phyloP scores from a whole-genome alignment of 306 rosid species.

The Hippophae tibetana region DNA sequence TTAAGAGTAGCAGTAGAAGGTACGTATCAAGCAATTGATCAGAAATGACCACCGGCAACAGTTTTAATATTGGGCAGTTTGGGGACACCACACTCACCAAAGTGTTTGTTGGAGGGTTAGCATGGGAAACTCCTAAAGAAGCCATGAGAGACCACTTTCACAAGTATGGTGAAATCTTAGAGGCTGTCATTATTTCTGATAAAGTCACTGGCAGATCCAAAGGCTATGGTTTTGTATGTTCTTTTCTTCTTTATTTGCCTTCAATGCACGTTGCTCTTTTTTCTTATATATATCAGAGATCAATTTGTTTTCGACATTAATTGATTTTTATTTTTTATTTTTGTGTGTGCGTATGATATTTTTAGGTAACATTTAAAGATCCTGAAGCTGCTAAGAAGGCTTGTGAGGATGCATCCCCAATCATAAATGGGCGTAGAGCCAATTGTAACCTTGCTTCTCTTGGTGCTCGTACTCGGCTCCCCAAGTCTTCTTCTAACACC shows the following conservation, averaged over 20 bases:
- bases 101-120: constrained; percentile 77
- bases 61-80: constrained; percentile 28
- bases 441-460: constrained; percentile 77
- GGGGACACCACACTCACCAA: constrained; percentile 80
- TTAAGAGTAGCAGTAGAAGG: too few species aligned
- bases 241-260: not conserved
- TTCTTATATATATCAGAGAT: too few species aligned
- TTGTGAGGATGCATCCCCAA: constrained; percentile 59
- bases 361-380: constrained; percentile 72
- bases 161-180: constrained; percentile 73
- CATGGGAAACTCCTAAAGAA: constrained; percentile 90
- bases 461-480: constrained; percentile 76
- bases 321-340: not conserved
- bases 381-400: constrained; percentile 80
- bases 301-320: not conserved
- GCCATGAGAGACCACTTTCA: constrained; percentile 52
- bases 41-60: constrained; percentile 28
- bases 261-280: too few species aligned
- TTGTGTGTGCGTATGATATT: not conserved
- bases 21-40: not conserved
- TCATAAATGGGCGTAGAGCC: constrained; percentile 77
- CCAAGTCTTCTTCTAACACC: constrained; percentile 32
- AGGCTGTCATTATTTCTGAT: constrained; percentile 83
- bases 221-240: constrained; percentile 86
- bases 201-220: constrained; percentile 82